A percentile compares a stretch with the other conserved stretches of the same genome.
Conservation (phyloP, 2,329 filamentous ascomycete species). For the Paracoccidioides lutzii region DNA sequence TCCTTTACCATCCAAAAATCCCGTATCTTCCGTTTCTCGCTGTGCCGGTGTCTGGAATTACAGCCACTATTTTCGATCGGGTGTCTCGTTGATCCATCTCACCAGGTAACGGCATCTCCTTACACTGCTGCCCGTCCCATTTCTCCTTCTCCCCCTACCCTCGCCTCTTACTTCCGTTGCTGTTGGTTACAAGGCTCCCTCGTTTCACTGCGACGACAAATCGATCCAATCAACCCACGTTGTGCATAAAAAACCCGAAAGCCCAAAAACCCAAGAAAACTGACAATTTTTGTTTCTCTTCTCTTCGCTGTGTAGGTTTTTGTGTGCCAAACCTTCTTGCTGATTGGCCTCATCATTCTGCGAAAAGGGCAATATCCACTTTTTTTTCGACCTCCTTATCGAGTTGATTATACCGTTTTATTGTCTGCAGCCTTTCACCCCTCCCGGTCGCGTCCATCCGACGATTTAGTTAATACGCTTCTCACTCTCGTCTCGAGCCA, state of each 20-base stretch:
- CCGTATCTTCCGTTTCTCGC: constrained; percentile 4
- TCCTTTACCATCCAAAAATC: background rate
- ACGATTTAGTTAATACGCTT: background rate
- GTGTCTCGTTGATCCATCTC: background rate
- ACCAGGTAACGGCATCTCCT: background rate
- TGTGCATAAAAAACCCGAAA: background rate
- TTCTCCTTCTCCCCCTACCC: background rate
- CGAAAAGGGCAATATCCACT: background rate
- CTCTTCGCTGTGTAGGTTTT: background rate
- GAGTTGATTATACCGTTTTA: background rate
- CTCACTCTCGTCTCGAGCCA: constrained; percentile 6
- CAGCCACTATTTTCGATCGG: constrained; percentile 6
- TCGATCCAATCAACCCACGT: background rate
- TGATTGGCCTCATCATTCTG: background rate
- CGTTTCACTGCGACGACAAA: background rate
- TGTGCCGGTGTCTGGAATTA: constrained; percentile 7
- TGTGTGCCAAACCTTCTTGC: background rate
- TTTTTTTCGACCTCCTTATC: background rate
- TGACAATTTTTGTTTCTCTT: background rate
- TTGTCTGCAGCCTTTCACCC: constrained; percentile 1
- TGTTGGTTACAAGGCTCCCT: background rate
- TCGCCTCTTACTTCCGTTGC: background rate
- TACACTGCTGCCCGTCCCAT: background rate
- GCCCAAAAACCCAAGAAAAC: background rate
- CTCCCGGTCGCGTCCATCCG: background rate